Evolutionary conservation across 352 stramenopile species (phyloP).

Genomic region (Pythium volutum): DNA sequence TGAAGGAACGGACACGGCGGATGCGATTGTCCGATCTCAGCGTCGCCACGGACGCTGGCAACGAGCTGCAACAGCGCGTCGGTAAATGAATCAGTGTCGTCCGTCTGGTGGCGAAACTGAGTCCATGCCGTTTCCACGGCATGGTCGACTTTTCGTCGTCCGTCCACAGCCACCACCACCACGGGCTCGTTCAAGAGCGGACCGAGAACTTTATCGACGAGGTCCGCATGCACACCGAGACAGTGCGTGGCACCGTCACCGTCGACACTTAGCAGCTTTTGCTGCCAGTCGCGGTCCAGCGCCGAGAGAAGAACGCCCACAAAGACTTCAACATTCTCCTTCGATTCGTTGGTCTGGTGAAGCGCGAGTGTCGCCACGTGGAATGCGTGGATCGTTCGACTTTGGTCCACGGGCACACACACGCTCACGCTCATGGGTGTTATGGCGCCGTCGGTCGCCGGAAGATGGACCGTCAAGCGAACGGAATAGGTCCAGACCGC

Average conservation of each 20-base stretch:
- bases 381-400: constrained; percentile 21
- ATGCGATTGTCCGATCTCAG: not conserved
- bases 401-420: constrained; percentile 15
- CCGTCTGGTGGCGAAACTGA: not conserved
- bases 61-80: constrained; percentile 2
- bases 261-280: constrained; percentile 27
- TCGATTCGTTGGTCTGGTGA: constrained; percentile 13
- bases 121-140: not conserved
- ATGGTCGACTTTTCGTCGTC: not conserved
- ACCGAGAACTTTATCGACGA: not conserved
- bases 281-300: constrained; percentile 28
- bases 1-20: constrained; percentile 8
- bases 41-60: not conserved
- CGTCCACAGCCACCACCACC: not conserved
- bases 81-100: not conserved
- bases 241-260: constrained; percentile 8
- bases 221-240: constrained; percentile 5
- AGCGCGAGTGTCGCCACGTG: constrained; percentile 31
- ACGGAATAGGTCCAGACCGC: constrained; percentile 18
- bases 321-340: constrained; percentile 9
- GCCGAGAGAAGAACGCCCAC: constrained; percentile 9
- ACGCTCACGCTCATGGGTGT: constrained; percentile 25
- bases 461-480: constrained; percentile 2
- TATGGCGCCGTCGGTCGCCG: not conserved
- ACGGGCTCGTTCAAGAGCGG: not conserved